These are phyloP conservation scores for Ophiostoma tasmaniense DNA, from an alignment of 2,329 filamentous ascomycete species.

Conservation along the genomic window DNA sequence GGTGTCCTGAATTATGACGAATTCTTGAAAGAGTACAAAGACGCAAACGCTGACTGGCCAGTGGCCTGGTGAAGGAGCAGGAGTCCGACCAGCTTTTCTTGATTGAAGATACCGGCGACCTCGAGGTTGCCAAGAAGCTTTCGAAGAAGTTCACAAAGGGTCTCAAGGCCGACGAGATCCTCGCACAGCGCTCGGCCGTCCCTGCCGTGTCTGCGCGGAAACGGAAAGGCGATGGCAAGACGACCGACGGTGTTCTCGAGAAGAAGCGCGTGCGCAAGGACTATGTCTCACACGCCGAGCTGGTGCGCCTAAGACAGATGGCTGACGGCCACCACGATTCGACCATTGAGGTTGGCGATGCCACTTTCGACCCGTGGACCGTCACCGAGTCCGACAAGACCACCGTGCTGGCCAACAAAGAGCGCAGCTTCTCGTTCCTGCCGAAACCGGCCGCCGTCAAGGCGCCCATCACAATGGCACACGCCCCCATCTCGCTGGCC, in stretches of 20 bases:
- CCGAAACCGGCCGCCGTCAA: constrained; percentile 57
- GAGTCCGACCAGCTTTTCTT: constrained; percentile 75
- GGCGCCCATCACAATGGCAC: constrained; percentile 65
- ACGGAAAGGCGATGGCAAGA: constrained; percentile 54
- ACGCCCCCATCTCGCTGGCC: constrained; percentile 72
- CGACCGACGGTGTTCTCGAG: constrained; percentile 63
- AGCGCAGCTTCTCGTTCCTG: constrained; percentile 56
- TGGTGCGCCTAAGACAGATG: constrained; percentile 66
- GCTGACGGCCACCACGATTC: constrained; percentile 62
- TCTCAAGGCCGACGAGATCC: constrained; percentile 86
- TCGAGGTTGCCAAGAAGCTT: constrained; percentile 53
- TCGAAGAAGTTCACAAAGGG: constrained; percentile 56
- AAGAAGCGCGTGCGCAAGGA: constrained; percentile 68
- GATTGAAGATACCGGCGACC: constrained; percentile 67
- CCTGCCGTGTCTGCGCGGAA: constrained; percentile 73
- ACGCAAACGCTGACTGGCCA: constrained; percentile 29
- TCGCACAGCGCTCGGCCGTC: constrained; percentile 73
- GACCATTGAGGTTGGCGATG: constrained; percentile 49
- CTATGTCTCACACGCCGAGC: constrained; percentile 78
- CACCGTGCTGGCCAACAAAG: constrained; percentile 29
- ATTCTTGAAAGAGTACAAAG: neutral
- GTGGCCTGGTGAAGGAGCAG: constrained; percentile 80
- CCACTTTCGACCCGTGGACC: constrained; percentile 72
- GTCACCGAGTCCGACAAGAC: constrained; percentile 26
- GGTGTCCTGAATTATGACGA: neutral